Conservation (phyloP, 2,329 filamentous ascomycete species). For the Pestalotiopsis sp. region DNA sequence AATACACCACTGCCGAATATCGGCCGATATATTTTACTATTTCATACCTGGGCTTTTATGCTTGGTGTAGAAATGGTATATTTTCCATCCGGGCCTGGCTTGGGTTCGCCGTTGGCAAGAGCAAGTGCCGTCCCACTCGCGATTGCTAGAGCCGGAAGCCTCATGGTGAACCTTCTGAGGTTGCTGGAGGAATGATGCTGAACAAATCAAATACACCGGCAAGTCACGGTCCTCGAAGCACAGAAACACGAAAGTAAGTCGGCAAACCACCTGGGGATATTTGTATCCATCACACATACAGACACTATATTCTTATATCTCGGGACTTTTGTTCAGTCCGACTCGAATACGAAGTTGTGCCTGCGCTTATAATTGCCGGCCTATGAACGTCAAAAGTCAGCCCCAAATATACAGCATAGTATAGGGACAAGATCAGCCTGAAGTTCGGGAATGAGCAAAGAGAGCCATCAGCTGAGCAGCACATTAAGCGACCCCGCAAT, state of each 20-base stretch:
- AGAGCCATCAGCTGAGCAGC: neutral
- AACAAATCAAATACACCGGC: no score
- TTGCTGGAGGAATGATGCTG: no score
- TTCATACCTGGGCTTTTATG: conserved; percentile 33
- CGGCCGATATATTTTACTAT: accelerated
- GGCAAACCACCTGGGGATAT: no score
- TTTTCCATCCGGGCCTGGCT: conserved; percentile 31
- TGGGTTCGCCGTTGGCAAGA: conserved; percentile 15
- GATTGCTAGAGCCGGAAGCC: neutral
- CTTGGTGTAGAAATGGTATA: conserved; percentile 32
- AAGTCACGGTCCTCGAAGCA: no score
- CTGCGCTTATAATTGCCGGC: neutral
- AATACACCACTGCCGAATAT: neutral
- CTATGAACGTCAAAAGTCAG: neutral
- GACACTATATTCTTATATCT: neutral
- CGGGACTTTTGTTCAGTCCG: neutral
- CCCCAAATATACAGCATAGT: neutral
- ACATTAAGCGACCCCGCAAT: conserved; percentile 9
- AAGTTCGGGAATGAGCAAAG: neutral
- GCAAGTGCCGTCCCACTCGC: neutral
- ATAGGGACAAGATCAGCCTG: conserved; percentile 2
- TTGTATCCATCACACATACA: neutral
- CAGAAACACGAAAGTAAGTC: no score
- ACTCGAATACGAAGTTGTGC: neutral
- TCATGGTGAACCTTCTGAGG: neutral